phyloP scores from a whole-genome alignment of 2,329 filamentous ascomycete species.

The Diaporthe ampelina region DNA sequence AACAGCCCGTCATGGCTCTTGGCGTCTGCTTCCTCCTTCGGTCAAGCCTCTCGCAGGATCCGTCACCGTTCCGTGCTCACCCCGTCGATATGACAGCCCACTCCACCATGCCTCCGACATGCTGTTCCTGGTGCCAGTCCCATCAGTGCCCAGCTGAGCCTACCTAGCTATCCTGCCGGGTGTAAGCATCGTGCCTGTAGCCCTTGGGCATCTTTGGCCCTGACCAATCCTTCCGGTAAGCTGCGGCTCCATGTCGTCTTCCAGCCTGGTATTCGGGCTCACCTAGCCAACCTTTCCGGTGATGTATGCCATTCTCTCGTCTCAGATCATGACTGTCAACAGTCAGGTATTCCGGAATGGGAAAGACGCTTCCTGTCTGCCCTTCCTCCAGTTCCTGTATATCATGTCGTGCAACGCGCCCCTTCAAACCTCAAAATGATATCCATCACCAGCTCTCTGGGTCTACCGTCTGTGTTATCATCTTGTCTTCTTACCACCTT shows the following conservation, averaged over 20 bases:
- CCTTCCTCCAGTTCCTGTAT: neutral
- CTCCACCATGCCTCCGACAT: no score
- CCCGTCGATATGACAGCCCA: neutral
- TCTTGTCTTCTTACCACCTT: neutral
- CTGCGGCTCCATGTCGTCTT: neutral
- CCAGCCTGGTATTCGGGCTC: neutral
- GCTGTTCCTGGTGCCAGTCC: neutral
- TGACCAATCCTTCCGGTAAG: constrained; percentile 31
- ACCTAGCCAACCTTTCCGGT: neutral
- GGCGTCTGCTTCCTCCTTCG: neutral
- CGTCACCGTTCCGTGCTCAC: constrained; percentile 4
- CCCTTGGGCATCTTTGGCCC: neutral
- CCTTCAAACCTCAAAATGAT: neutral
- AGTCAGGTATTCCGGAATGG: constrained; percentile 9
- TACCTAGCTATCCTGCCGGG: neutral
- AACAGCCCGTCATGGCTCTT: constrained; percentile 8
- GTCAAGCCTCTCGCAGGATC: constrained; percentile 18
- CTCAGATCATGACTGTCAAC: constrained; percentile 21
- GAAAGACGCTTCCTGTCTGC: neutral
- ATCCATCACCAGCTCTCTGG: constrained; percentile 3
- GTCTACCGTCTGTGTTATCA: neutral
- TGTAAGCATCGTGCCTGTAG: neutral
- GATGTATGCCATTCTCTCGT: neutral
- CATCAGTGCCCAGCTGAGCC: neutral
- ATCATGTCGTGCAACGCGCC: constrained; percentile 17